Evolutionary conservation across 1,139 yeast species (phyloP).

Genomic region (Nakaseomyces uthaithaninus): DNA sequence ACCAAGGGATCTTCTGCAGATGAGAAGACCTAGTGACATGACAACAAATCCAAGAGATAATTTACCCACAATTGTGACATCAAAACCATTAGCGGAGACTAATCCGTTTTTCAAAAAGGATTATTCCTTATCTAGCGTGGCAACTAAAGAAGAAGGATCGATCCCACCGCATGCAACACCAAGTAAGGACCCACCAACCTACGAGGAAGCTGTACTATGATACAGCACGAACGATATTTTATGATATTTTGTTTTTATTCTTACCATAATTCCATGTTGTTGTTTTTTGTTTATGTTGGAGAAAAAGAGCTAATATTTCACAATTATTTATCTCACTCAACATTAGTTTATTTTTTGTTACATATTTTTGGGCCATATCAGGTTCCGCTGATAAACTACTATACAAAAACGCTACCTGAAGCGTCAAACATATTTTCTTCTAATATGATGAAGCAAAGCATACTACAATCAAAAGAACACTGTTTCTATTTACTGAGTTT

Average conservation of each 20-base stretch:
- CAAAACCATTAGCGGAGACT: slow-evolving; percentile 2
- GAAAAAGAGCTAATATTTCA: too few species aligned
- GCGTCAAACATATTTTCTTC: too few species aligned
- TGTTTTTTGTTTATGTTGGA: too few species aligned
- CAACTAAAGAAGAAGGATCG: neutral
- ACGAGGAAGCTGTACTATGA: slow-evolving; percentile 7
- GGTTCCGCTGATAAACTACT: too few species aligned
- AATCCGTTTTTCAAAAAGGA: slow-evolving; percentile 12
- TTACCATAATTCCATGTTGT: too few species aligned
- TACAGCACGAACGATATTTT: neutral
- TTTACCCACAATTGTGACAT: neutral
- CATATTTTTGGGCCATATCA: too few species aligned
- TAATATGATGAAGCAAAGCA: too few species aligned
- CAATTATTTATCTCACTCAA: too few species aligned
- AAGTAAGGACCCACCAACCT: slow-evolving; percentile 9
- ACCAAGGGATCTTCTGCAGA: neutral
- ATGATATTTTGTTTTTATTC: neutral
- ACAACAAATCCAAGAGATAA: neutral
- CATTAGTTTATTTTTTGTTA: too few species aligned
- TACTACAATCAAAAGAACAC: too few species aligned
- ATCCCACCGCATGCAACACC: slow-evolving; percentile 6
- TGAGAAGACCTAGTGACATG: neutral
- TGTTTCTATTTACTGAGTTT: too few species aligned
- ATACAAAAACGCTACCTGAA: too few species aligned
- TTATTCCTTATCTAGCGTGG: slow-evolving; percentile 8